These are phyloP conservation scores for Fusarium zealandicum DNA, from an alignment of 2,329 filamentous ascomycete species.

Conservation along the genomic window DNA sequence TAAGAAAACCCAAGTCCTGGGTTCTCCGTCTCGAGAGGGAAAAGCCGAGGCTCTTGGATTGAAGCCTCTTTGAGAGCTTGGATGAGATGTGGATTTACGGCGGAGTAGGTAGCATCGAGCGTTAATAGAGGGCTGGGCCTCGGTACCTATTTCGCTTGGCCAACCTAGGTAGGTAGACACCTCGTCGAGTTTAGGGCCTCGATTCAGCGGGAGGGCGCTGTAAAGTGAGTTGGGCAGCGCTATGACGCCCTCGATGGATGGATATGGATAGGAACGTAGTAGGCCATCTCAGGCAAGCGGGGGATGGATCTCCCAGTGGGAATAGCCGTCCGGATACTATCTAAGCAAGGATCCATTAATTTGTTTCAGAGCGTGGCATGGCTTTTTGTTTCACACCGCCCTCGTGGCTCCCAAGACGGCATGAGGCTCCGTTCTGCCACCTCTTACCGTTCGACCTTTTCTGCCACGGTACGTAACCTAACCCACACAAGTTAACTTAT, in stretches of 20 bases:
- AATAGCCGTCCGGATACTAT: not conserved
- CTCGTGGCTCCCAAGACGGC: constrained; percentile 12
- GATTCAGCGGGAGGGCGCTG: not conserved
- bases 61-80: constrained; percentile 7
- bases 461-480: constrained; percentile 37
- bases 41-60: constrained; percentile 34
- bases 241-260: no score
- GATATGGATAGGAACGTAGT: no score
- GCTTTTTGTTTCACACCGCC: no score
- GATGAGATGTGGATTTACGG: constrained; percentile 9
- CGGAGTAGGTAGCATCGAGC: not conserved
- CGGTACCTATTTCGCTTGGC: not conserved
- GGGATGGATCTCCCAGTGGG: constrained; percentile 9
- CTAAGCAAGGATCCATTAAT: no score
- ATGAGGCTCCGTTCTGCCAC: constrained; percentile 16
- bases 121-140: not conserved
- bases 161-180: no score
- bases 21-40: constrained; percentile 10
- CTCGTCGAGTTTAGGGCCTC: no score
- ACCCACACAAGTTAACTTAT: constrained; percentile 35
- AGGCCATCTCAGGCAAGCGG: no score
- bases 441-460: not conserved
- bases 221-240: no score
- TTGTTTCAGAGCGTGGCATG: no score
- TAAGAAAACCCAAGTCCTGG: constrained; percentile 28